These are phyloP conservation scores for Aspergillus jensenii DNA, from an alignment of 2,329 filamentous ascomycete genomes.

Conservation along the genomic window DNA sequence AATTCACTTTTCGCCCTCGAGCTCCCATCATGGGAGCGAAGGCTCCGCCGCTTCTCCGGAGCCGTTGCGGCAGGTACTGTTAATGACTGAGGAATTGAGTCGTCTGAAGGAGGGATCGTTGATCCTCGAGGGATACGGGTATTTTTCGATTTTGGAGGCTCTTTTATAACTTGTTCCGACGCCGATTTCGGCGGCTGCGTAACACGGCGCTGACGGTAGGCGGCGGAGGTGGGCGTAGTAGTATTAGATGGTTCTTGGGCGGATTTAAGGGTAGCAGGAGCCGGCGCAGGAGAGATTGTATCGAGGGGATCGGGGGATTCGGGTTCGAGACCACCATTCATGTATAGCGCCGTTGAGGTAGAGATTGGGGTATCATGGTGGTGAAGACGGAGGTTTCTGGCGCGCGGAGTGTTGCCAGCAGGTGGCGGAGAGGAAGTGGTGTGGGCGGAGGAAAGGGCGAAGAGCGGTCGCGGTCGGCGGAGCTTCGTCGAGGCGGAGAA, in stretches of 20 bases:
- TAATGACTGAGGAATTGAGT: neutral
- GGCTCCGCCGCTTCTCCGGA: conserved; percentile 64
- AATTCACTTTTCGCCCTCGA: conserved; percentile 88
- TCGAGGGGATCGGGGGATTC: conserved; percentile 31
- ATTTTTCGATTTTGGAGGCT: conserved; percentile 2
- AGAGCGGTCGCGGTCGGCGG: conserved; percentile 18
- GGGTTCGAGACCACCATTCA: conserved; percentile 26
- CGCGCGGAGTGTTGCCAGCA: conserved; percentile 16
- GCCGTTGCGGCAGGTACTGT: conserved; percentile 5
- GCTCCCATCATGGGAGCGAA: conserved; percentile 80
- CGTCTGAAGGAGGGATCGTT: neutral
- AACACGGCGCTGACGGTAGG: conserved; percentile 6
- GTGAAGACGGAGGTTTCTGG: conserved; percentile 18
- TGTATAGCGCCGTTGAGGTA: conserved; percentile 17
- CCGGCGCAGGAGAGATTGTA: conserved; percentile 20
- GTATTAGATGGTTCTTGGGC: neutral
- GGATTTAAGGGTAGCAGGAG: conserved; percentile 7
- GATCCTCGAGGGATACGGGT: neutral
- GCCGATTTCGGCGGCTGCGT: neutral
- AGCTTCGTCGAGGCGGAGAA: conserved; percentile 15
- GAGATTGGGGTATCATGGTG: conserved; percentile 17
- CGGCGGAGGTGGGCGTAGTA: conserved; percentile 13
- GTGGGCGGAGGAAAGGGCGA: conserved; percentile 10
- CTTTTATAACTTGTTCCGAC: neutral
- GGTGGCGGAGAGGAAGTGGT: conserved; percentile 15